Evolutionary conservation across 345 rosid species (phyloP).

Genomic region (Raphanus sativus): DNA sequence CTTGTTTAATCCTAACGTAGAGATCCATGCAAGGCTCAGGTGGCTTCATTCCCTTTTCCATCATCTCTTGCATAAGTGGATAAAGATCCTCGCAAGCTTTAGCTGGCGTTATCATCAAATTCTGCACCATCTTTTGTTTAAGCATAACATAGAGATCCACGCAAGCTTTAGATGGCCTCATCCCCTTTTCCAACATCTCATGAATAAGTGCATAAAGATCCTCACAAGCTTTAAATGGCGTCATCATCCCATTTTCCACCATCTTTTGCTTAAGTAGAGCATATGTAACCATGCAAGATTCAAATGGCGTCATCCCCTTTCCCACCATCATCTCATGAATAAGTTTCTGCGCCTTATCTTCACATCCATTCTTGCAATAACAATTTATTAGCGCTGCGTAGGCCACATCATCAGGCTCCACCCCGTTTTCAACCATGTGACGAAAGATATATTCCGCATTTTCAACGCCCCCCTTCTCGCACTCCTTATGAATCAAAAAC

Average conservation of each 20-base stretch:
- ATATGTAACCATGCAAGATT: neutral
- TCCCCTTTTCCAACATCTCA: neutral
- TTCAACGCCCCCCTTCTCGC: slow-evolving; percentile 48
- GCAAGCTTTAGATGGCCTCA: neutral
- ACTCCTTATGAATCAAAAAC: slow-evolving; percentile 52
- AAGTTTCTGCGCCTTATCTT: slow-evolving; percentile 39
- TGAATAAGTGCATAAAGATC: neutral
- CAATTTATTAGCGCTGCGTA: slow-evolving; percentile 60
- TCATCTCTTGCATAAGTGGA: neutral
- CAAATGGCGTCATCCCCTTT: slow-evolving; percentile 36
- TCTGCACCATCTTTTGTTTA: neutral
- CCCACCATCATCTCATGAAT: slow-evolving; percentile 46
- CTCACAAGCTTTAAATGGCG: neutral
- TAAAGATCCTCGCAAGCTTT: neutral
- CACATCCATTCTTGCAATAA: slow-evolving; percentile 21
- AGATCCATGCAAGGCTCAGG: neutral
- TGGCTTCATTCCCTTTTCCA: neutral
- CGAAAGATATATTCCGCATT: slow-evolving; percentile 47
- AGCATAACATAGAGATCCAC: neutral
- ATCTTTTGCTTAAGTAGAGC: neutral
- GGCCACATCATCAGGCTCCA: slow-evolving; percentile 59
- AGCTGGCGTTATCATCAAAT: neutral
- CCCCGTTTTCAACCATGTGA: slow-evolving; percentile 54
- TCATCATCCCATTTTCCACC: neutral
- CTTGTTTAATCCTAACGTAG: neutral